Conservation (phyloP, 2,329 filamentous ascomycete species). For the Trichophyton schoenleinii region DNA sequence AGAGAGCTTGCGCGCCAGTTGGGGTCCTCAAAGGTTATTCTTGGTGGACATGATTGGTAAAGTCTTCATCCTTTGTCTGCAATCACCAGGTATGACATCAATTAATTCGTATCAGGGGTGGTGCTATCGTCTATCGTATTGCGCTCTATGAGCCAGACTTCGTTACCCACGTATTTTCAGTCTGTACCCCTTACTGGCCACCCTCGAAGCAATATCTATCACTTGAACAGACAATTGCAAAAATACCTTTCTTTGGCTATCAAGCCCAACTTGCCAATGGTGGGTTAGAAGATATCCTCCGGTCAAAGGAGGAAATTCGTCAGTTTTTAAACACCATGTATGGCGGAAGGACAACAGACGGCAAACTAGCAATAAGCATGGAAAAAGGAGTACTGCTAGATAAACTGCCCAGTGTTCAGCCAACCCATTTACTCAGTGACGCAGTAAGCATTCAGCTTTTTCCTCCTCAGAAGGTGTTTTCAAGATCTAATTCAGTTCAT, state of each 20-base stretch:
- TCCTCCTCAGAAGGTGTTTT: not conserved
- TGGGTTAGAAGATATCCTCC: conserved; percentile 48
- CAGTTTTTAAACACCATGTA: conserved; percentile 61
- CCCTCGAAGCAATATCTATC: conserved; percentile 43
- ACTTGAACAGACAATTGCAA: conserved; percentile 47
- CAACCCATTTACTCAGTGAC: conserved; percentile 47
- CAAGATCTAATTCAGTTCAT: not conserved
- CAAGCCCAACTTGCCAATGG: conserved; percentile 67
- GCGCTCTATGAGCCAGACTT: conserved; percentile 61
- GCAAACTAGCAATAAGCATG: conserved; percentile 47
- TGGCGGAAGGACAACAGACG: conserved; percentile 48
- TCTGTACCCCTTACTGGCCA: conserved; percentile 63
- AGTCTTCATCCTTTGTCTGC: not conserved
- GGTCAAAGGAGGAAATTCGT: conserved; percentile 49
- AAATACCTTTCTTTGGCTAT: conserved; percentile 62
- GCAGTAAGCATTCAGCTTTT: conserved; percentile 35
- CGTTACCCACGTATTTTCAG: conserved; percentile 60
- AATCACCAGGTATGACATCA: not conserved
- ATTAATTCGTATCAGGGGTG: conserved; percentile 45
- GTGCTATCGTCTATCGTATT: conserved; percentile 60
- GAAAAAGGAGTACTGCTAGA: conserved; percentile 52
- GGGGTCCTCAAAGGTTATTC: conserved; percentile 49
- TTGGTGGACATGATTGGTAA: conserved; percentile 81
- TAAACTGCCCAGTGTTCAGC: conserved; percentile 45
- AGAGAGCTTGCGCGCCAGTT: conserved; percentile 54